Conservation (phyloP, 108 stramenopile species). For the Asterionellopsis glacialis region DNA sequence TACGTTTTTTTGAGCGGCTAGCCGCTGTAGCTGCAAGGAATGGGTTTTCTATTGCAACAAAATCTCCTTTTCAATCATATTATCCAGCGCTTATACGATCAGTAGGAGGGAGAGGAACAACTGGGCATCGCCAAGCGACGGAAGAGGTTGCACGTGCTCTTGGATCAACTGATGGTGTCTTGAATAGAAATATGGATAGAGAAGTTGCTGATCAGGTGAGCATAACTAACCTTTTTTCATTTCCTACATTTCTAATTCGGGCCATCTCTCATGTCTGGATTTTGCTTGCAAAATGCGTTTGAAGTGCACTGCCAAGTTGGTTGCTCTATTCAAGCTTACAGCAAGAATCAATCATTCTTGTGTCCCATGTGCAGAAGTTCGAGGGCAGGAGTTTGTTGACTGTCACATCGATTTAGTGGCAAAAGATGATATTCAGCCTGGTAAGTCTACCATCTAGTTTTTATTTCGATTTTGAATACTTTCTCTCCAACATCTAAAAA, state of each 20-base stretch:
- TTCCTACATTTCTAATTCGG: background rate
- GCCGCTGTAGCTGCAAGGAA: slow-evolving; percentile 27
- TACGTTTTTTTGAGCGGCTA: no score
- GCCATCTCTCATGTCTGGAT: background rate
- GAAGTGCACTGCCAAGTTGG: slow-evolving; percentile 23
- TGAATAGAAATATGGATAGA: slow-evolving; percentile 44
- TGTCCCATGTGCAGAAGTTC: slow-evolving; percentile 33
- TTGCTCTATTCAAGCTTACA: slow-evolving; percentile 38
- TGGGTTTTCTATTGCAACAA: slow-evolving; percentile 25
- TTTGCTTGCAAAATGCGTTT: background rate
- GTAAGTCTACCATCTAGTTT: slow-evolving; percentile 16
- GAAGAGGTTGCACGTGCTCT: slow-evolving; percentile 23
- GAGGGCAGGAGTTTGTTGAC: slow-evolving; percentile 44
- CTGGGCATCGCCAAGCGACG: slow-evolving; percentile 16
- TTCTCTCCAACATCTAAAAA: no score
- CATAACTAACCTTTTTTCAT: background rate
- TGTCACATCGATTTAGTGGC: slow-evolving; percentile 52
- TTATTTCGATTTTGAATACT: no score
- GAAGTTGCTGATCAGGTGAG: slow-evolving; percentile 17
- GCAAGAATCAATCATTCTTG: slow-evolving; percentile 51
- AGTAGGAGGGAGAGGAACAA: slow-evolving; percentile 20
- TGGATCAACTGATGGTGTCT: slow-evolving; percentile 10
- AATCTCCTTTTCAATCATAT: slow-evolving; percentile 38
- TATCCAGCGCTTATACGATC: slow-evolving; percentile 25
- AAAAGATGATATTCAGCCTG: slow-evolving; percentile 22